Evolutionary conservation across 805 yeast species (phyloP).

Genomic region (Komagataella phaffii): DNA sequence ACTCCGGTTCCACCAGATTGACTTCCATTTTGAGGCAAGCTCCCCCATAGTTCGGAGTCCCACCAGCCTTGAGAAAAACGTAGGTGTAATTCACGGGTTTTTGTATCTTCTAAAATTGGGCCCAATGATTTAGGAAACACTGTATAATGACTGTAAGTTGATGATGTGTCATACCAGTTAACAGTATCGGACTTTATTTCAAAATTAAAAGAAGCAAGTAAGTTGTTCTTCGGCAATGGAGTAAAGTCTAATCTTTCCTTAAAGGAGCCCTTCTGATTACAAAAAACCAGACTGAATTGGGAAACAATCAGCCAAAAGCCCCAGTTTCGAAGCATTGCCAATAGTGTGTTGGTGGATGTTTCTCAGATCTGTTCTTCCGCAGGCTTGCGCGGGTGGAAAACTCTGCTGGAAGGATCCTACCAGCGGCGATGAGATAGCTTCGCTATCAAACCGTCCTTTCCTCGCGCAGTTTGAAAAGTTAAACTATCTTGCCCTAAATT

Average conservation of each 20-base stretch:
- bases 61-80: slow-evolving; percentile 93
- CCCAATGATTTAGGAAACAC: slow-evolving; percentile 74
- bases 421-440: not conserved
- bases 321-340: not conserved
- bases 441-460: not conserved
- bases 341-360: not conserved
- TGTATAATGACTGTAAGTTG: slow-evolving; percentile 33
- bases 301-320: not conserved
- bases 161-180: slow-evolving; percentile 9
- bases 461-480: not conserved
- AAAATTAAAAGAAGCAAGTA: slow-evolving; percentile 64
- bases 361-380: not conserved
- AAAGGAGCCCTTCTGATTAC: not conserved
- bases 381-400: not conserved
- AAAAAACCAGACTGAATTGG: not conserved
- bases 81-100: slow-evolving; percentile 65
- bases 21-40: slow-evolving; percentile 57
- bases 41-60: slow-evolving; percentile 84
- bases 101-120: slow-evolving; percentile 54
- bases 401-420: not conserved
- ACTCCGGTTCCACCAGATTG: slow-evolving; percentile 90
- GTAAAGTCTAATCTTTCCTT: slow-evolving; percentile 45
- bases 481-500: not conserved
- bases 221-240: slow-evolving; percentile 63
- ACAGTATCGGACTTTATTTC: slow-evolving; percentile 37